phyloP scores from a whole-genome alignment of 352 stramenopile genomes.

The Achlya hypogyna region DNA sequence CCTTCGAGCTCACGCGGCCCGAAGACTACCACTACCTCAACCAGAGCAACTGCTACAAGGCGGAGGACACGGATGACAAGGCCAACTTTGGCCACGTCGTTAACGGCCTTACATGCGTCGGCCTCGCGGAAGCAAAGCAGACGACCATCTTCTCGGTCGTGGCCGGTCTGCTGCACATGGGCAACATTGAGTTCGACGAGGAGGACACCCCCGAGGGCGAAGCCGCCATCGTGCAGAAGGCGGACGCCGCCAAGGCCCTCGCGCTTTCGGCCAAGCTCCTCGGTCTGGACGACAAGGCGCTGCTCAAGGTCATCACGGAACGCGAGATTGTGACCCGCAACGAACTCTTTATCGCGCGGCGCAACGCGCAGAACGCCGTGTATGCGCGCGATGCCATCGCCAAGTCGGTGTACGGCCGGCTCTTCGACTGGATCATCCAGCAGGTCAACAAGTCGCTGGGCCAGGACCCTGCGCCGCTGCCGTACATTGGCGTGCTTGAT shows the following conservation, averaged over 20 bases:
- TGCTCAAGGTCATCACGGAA: slow-evolving; percentile 78
- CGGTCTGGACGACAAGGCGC: slow-evolving; percentile 46
- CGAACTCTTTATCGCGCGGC: slow-evolving; percentile 73
- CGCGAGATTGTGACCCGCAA: slow-evolving; percentile 79
- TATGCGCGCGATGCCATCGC: slow-evolving; percentile 89
- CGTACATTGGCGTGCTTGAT: slow-evolving; percentile 87
- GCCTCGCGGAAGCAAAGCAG: slow-evolving; percentile 58
- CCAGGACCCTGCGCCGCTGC: slow-evolving; percentile 62
- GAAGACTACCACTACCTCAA: slow-evolving; percentile 91
- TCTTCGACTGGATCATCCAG: slow-evolving; percentile 91
- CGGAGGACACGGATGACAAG: slow-evolving; percentile 87
- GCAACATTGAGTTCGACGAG: slow-evolving; percentile 93
- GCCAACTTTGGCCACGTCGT: slow-evolving; percentile 71
- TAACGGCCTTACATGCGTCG: slow-evolving; percentile 59
- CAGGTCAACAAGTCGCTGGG: slow-evolving; percentile 85
- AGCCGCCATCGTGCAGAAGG: slow-evolving; percentile 62
- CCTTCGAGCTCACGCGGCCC: slow-evolving; percentile 62
- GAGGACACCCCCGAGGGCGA: slow-evolving; percentile 77
- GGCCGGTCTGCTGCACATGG: slow-evolving; percentile 92
- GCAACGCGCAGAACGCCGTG: slow-evolving; percentile 67
- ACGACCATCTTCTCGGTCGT: slow-evolving; percentile 87
- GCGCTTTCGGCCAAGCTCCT: slow-evolving; percentile 46
- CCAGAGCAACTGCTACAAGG: slow-evolving; percentile 88
- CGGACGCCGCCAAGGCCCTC: slow-evolving; percentile 52
- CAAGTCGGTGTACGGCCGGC: slow-evolving; percentile 88